Conservation (phyloP, 345 rosid genomes). For the Eucalyptus leucophloia region DNA sequence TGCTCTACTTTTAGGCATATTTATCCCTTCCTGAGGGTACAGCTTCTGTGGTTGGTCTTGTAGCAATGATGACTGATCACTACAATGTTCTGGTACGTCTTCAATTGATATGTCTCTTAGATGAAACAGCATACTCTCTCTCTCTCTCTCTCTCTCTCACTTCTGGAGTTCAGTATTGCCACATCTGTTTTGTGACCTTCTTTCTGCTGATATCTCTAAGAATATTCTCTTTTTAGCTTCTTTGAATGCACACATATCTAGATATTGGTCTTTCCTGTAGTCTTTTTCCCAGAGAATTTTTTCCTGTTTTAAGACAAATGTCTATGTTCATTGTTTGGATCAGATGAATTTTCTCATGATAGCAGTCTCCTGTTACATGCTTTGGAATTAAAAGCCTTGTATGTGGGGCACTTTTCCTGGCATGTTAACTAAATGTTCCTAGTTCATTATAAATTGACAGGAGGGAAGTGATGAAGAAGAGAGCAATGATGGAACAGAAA, state of each 20-base stretch:
- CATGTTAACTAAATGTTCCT: not conserved
- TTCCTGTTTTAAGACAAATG: not conserved
- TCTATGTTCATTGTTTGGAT: not conserved
- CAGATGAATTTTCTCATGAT: not conserved
- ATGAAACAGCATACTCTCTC: not conserved
- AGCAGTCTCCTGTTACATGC: not conserved
- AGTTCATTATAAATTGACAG: conserved; percentile 15
- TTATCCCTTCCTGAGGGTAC: conserved; percentile 92
- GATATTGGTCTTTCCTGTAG: not conserved
- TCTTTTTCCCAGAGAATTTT: not conserved
- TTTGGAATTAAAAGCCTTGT: not conserved
- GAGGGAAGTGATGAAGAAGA: conserved; percentile 79
- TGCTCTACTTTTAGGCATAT: conserved; percentile 54
- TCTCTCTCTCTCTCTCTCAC: not conserved
- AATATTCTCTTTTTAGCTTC: not conserved
- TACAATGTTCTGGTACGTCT: conserved; percentile 71
- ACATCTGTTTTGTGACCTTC: not conserved
- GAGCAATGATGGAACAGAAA: conserved; percentile 35
- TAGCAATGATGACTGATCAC: conserved; percentile 98
- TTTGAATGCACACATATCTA: not conserved
- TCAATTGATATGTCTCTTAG: not conserved
- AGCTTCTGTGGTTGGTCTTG: conserved; percentile 88
- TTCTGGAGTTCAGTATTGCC: not conserved
- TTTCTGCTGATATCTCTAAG: not conserved
- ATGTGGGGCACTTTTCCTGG: not conserved